These are phyloP conservation scores for Microdochium trichocladiopsis DNA, from an alignment of 2,329 filamentous ascomycete genomes.

Conservation along the genomic window DNA sequence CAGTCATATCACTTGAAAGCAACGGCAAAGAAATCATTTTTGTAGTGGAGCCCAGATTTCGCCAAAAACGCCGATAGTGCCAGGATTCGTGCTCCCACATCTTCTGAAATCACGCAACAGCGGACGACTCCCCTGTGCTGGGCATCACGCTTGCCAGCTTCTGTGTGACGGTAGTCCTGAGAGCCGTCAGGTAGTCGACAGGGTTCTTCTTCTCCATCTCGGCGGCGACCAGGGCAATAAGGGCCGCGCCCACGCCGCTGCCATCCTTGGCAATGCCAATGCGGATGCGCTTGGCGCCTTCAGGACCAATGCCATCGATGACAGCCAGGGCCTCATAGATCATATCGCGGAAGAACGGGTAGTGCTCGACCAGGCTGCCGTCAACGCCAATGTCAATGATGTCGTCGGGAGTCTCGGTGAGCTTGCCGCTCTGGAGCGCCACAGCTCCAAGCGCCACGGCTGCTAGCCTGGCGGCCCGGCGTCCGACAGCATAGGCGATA, in stretches of 20 bases:
- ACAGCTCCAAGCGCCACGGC: constrained; percentile 84
- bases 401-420: constrained; percentile 57
- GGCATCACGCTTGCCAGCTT: constrained; percentile 15
- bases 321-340: constrained; percentile 75
- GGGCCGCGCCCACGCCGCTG: constrained; percentile 86
- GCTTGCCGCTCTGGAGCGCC: constrained; percentile 70
- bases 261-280: constrained; percentile 98
- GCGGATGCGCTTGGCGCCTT: constrained; percentile 77
- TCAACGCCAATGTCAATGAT: constrained; percentile 89
- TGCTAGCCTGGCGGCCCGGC: constrained; percentile 78
- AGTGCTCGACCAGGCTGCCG: constrained; percentile 90
- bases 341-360: constrained; percentile 84
- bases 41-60: constrained; percentile 2
- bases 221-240: constrained; percentile 87
- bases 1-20: not conserved
- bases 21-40: not conserved
- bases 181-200: constrained; percentile 31
- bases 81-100: not conserved
- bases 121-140: constrained; percentile 10
- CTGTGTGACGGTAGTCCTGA: constrained; percentile 30
- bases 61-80: not conserved
- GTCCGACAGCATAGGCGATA: constrained; percentile 76
- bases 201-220: constrained; percentile 45
- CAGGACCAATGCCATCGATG: constrained; percentile 68
- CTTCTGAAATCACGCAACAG: constrained; percentile 9